Evolutionary conservation across 352 stramenopile genomes (phyloP), one percentile per base, ranked within the genome.

Genomic region (Pythium sukuiense): DNA sequence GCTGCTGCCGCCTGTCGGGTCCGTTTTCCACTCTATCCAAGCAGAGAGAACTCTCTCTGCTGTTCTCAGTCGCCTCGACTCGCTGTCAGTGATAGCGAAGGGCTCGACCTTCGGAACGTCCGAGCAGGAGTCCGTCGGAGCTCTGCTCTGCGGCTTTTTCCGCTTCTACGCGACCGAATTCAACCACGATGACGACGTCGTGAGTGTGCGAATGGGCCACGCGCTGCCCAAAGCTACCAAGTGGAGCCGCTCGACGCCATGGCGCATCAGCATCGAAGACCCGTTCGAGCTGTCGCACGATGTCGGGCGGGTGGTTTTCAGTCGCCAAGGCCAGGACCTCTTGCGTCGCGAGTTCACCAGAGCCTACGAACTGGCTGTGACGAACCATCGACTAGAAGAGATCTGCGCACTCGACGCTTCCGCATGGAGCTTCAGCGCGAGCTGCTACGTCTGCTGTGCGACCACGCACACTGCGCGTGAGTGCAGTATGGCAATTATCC

Each of bases 101-200:
- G 54, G 61, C 13, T 84, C 79, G 3, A 85, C 79, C 1, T 89
- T 90, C 58, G 82, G 84, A 8, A 85, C 79, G 2, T 77, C 81
- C 29, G 85, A 89, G 30, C 76, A 90, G 54, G 86, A 91, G 59
- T 93, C 88, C n/a, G 80, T 98, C 6, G 93, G 89, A 13, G 89
- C 93, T 49, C 70, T 99, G 7, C 85, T 99, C 13, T 80, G 89
- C 24, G 94, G 90, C 0, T 99, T 99, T 81, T 99, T 99, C 76
- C 85, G 92, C 20, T 99, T 98, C 70, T 99, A 98, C 75, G 89
- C 92, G 3, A 92, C 81, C 50, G 83, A 98, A 43, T 99, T 99
- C 68, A 97, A 99, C 76, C 90, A 95, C 70, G 93, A 97, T 50
- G 81, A 96, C 50, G 74, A 96, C 24, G 94, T 99, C 6, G 92